A percentile compares a stretch with the other conserved stretches of the same genome.
Evolutionary conservation across 371 early-diverging fungal species (phyloP).

Genomic region (Mucor racemosus): DNA sequence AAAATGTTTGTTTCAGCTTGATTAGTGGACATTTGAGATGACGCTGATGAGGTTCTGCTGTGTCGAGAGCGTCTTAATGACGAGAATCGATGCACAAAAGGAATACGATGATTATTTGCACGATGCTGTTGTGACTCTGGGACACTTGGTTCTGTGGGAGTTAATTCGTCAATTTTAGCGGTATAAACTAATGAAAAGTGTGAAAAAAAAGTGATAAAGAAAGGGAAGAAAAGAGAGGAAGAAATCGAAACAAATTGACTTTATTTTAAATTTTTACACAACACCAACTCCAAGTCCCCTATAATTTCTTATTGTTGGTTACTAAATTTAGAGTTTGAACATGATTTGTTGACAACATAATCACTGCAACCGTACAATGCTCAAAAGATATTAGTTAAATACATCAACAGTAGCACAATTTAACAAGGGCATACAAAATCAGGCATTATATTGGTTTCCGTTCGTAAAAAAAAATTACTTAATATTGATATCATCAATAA

Average conservation of each 20-base stretch:
- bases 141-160: neutral
- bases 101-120: slow-evolving; percentile 19
- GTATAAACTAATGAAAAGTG: neutral
- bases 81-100: slow-evolving; percentile 29
- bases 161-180: slow-evolving; percentile 12
- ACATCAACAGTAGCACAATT: neutral
- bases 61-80: slow-evolving; percentile 21
- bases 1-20: slow-evolving; percentile 13
- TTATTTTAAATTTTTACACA: neutral
- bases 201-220: neutral
- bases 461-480: neutral
- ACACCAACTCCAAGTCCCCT: neutral
- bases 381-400: neutral
- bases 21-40: slow-evolving; percentile 2
- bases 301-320: slow-evolving; percentile 4
- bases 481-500: neutral
- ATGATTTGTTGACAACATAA: neutral
- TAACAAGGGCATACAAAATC: no score
- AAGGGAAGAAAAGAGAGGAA: neutral
- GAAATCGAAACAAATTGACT: neutral
- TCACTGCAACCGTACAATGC: neutral
- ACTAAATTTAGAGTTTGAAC: slow-evolving; percentile 7
- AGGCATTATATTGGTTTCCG: no score
- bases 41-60: slow-evolving; percentile 10
- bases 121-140: slow-evolving; percentile 7